These are phyloP conservation scores for Pythium biforme DNA, from an alignment of 352 stramenopile genomes.

Conservation along the genomic window DNA sequence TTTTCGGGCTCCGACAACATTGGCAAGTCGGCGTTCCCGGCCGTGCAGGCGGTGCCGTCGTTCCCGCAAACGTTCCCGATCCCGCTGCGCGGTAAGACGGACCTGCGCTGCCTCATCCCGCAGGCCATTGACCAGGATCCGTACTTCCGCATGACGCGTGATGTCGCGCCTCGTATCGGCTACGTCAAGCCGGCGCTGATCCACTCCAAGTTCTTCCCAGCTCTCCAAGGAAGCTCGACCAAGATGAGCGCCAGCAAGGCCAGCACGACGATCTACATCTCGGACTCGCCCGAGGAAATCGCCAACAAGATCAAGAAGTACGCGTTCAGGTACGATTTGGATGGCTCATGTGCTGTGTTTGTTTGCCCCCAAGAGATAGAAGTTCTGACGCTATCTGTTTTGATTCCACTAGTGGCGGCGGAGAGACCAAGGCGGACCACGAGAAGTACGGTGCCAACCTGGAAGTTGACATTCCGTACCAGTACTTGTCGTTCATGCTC, in stretches of 20 bases:
- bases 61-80: conserved; percentile 97
- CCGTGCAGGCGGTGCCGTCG: conserved; percentile 96
- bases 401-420: conserved; percentile 86
- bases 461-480: conserved; percentile 97
- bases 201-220: conserved; percentile 99
- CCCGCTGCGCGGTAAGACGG: conserved; percentile 81
- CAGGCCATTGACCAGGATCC: conserved; percentile 99
- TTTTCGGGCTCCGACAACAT: conserved; percentile 99
- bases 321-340: conserved; percentile 69
- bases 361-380: too few species aligned
- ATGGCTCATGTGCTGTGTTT: neutral
- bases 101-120: conserved; percentile 98
- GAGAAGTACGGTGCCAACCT: conserved; percentile 98
- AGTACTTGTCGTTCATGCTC: conserved; percentile 99
- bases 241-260: conserved; percentile 99
- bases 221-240: conserved; percentile 94
- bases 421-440: conserved; percentile 98
- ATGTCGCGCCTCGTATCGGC: conserved; percentile 97
- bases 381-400: conserved; percentile 57
- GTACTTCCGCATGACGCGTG: conserved; percentile 98
- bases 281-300: conserved; percentile 97
- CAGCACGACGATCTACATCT: conserved; percentile 99
- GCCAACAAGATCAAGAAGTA: conserved; percentile 90
- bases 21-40: conserved; percentile 98
- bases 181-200: conserved; percentile 97